phyloP scores from a whole-genome alignment of 495 filamentous ascomycete species.

The Sphaerosporella brunnea region DNA sequence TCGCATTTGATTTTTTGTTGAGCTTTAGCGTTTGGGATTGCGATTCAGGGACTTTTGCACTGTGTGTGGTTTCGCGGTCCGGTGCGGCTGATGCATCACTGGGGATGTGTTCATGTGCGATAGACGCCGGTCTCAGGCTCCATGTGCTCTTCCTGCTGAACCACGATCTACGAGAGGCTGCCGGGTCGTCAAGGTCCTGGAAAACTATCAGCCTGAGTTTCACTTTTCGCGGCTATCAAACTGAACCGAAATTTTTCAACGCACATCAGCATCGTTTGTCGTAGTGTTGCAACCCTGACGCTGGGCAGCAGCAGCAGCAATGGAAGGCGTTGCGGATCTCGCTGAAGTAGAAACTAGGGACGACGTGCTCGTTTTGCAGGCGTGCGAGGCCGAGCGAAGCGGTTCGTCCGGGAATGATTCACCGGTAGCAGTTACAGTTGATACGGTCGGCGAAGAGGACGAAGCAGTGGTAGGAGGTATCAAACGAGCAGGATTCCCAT shows the following conservation, averaged over 20 bases:
- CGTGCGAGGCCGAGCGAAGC: no score
- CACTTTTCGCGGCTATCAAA: no score
- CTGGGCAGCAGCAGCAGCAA: neutral
- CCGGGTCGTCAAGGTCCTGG: neutral
- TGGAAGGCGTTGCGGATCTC: neutral
- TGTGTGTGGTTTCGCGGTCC: neutral
- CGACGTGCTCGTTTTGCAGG: slow-evolving; percentile 1
- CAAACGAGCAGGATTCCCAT: no score
- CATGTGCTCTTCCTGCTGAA: slow-evolving; percentile 4
- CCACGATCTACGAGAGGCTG: neutral
- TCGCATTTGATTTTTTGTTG: neutral
- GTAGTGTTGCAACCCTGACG: neutral
- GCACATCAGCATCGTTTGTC: slow-evolving; percentile 2
- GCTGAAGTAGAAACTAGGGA: neutral
- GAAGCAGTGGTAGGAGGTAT: no score
- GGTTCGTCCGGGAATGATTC: no score
- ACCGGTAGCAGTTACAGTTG: no score
- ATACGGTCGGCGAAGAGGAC: no score
- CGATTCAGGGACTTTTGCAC: neutral
- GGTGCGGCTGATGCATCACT: no score
- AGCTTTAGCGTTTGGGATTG: neutral
- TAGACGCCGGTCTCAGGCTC: no score
- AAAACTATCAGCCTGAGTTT: neutral
- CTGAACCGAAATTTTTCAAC: neutral
- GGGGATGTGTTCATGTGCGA: no score